Percentiles rank a stretch among this genome's conserved stretches.
Evolutionary conservation across 352 stramenopile genomes (phyloP).

Genomic region (Pseudoperonospora humuli): DNA sequence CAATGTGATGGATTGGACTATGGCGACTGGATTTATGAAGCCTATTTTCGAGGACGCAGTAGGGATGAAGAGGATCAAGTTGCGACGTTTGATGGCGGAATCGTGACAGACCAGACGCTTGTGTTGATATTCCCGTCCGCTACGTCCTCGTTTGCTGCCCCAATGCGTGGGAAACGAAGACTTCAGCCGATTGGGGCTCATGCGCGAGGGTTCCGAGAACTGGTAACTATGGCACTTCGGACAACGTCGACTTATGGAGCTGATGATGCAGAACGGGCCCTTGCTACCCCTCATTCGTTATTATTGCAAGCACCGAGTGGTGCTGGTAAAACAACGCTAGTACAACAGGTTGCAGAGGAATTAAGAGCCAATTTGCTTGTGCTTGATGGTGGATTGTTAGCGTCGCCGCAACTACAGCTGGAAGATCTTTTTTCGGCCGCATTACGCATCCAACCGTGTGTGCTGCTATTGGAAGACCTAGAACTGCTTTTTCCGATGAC

Average conservation of each 20-base stretch:
- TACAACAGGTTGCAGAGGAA: constrained; percentile 41
- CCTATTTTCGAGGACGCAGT: constrained; percentile 31
- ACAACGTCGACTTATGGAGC: background rate
- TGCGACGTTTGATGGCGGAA: constrained; percentile 21
- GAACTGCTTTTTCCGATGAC: constrained; percentile 66
- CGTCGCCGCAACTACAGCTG: constrained; percentile 41
- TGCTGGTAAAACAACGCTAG: constrained; percentile 64
- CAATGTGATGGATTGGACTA: constrained; percentile 50
- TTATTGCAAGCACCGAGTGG: constrained; percentile 61
- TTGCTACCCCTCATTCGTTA: constrained; percentile 30
- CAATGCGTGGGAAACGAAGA: background rate
- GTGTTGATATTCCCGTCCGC: constrained; percentile 47
- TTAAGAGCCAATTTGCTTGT: constrained; percentile 48
- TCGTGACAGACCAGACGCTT: constrained; percentile 56
- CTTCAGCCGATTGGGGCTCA: constrained; percentile 36
- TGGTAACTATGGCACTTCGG: constrained; percentile 35
- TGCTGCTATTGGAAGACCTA: constrained; percentile 66
- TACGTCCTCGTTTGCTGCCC: constrained; percentile 2
- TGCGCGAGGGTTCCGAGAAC: constrained; percentile 27
- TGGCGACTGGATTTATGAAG: constrained; percentile 44
- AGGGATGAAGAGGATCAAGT: background rate
- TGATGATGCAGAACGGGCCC: background rate
- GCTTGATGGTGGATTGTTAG: constrained; percentile 53
- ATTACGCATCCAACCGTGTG: constrained; percentile 56
- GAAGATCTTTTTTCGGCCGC: constrained; percentile 64